Conservation (phyloP, 768 basidiomycete species). For the Candolleomyces efflorescens region DNA sequence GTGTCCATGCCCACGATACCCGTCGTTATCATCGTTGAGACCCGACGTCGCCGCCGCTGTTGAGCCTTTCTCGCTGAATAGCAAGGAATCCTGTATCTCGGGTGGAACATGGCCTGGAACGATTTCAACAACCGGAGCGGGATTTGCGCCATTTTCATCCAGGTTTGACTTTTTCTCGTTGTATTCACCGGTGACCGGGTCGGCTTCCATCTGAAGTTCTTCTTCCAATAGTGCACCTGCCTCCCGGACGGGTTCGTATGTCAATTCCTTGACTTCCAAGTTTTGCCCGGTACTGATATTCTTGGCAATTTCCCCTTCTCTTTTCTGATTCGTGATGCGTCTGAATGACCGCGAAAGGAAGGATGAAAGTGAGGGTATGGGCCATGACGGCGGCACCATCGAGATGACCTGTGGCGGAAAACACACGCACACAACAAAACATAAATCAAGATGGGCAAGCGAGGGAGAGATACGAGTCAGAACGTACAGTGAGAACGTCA, state of each 20-base stretch:
- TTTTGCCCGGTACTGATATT: slow-evolving; percentile 78
- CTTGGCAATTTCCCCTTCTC: slow-evolving; percentile 76
- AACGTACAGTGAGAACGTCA: slow-evolving; percentile 70
- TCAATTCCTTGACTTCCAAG: slow-evolving; percentile 26
- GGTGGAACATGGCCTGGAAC: neutral
- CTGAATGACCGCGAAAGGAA: slow-evolving; percentile 81
- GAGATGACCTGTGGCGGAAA: slow-evolving; percentile 48
- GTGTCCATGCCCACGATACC: too few relatives aligned
- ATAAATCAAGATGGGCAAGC: neutral
- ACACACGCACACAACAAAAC: neutral
- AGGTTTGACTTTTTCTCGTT: slow-evolving; percentile 2
- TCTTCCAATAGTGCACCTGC: slow-evolving; percentile 9
- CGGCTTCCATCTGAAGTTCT: neutral
- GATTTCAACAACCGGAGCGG: neutral
- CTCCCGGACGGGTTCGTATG: slow-evolving; percentile 2
- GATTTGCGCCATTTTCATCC: neutral
- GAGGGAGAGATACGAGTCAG: neutral
- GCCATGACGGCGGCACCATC: slow-evolving; percentile 72
- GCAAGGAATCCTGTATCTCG: neutral
- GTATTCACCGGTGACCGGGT: neutral
- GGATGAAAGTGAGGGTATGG: slow-evolving; percentile 63
- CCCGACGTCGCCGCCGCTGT: neutral
- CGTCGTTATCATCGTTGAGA: too few relatives aligned
- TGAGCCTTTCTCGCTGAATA: neutral
- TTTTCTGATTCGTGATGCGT: slow-evolving; percentile 62